phyloP scores from a whole-genome alignment of 345 rosid species.

The Syzygium aqueum region DNA sequence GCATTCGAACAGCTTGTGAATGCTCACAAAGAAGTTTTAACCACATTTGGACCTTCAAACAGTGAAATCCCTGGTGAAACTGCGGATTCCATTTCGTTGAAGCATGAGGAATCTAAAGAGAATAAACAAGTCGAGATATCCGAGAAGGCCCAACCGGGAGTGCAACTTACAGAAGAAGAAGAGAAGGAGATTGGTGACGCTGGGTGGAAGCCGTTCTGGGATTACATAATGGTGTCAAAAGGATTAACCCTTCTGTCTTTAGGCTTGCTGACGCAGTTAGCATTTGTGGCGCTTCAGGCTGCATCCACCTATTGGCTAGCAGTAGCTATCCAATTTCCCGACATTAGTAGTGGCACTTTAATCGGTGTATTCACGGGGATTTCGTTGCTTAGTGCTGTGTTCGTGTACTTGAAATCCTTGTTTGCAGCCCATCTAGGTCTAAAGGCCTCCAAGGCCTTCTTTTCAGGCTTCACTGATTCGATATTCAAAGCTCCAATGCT shows the following conservation, averaged over 20 bases:
- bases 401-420: constrained; percentile 32
- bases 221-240: constrained; percentile 44
- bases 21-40: constrained; percentile 56
- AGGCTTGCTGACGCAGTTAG: constrained; percentile 18
- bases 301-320: constrained; percentile 75
- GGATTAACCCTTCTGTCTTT: constrained; percentile 28
- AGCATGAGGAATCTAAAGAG: constrained; percentile 9
- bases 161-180: constrained; percentile 62
- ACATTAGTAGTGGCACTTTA: constrained; percentile 22
- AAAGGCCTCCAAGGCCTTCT: constrained; percentile 60
- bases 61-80: constrained; percentile 12
- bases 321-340: constrained; percentile 42
- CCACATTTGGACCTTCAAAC: constrained; percentile 25
- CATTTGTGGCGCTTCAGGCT: constrained; percentile 47
- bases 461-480: constrained; percentile 51
- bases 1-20: constrained; percentile 64
- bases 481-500: constrained; percentile 68
- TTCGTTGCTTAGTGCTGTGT: constrained; percentile 42
- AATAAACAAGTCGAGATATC: constrained; percentile 18
- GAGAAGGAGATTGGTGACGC: constrained; percentile 51
- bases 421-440: constrained; percentile 47
- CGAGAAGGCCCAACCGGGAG: constrained; percentile 13
- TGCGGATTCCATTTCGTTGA: not conserved
- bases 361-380: constrained; percentile 55
- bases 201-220: constrained; percentile 55